These are phyloP conservation scores for Medakamo hakoo DNA, from an alignment of 139 green algal species.

Conservation along the genomic window DNA sequence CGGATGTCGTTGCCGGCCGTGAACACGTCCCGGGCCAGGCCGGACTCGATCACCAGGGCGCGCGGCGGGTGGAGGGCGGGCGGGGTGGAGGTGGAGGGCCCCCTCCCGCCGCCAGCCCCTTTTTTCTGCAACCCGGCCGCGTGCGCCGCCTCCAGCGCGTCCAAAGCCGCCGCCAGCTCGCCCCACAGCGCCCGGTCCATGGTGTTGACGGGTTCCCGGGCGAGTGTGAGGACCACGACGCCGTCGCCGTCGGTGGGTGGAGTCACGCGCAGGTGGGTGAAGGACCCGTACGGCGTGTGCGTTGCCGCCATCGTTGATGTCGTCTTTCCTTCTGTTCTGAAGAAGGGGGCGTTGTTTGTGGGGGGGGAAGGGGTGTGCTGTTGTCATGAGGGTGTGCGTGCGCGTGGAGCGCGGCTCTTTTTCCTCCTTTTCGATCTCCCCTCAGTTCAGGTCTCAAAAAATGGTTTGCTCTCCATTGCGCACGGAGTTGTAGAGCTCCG, in stretches of 20 bases:
- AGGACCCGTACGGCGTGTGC: background rate
- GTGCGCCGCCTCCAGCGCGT: conserved; percentile 24
- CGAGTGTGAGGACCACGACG: conserved; percentile 30
- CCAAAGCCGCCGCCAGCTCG: conserved; percentile 30
- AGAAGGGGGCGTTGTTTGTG: background rate
- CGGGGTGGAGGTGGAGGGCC: background rate
- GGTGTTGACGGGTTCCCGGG: conserved; percentile 50
- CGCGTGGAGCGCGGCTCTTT: too few relatives aligned
- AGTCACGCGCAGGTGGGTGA: background rate
- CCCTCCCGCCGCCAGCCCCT: too few relatives aligned
- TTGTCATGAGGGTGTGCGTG: background rate
- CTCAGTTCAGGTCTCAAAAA: conserved; percentile 42
- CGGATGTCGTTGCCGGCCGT: conserved; percentile 53
- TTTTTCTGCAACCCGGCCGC: too few relatives aligned
- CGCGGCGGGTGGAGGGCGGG: too few relatives aligned
- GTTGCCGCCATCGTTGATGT: background rate
- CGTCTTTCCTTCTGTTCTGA: background rate
- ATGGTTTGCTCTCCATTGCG: conserved; percentile 13
- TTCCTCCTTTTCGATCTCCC: too few relatives aligned
- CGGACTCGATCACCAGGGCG: conserved; percentile 50
- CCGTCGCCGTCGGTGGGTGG: conserved; percentile 1
- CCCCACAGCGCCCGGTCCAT: conserved; percentile 44
- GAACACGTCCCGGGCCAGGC: conserved; percentile 55
- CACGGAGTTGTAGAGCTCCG: background rate
- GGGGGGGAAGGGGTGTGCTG: background rate